Conservation (phyloP, 108 stramenopile species). For the Cyclotella baltica region DNA sequence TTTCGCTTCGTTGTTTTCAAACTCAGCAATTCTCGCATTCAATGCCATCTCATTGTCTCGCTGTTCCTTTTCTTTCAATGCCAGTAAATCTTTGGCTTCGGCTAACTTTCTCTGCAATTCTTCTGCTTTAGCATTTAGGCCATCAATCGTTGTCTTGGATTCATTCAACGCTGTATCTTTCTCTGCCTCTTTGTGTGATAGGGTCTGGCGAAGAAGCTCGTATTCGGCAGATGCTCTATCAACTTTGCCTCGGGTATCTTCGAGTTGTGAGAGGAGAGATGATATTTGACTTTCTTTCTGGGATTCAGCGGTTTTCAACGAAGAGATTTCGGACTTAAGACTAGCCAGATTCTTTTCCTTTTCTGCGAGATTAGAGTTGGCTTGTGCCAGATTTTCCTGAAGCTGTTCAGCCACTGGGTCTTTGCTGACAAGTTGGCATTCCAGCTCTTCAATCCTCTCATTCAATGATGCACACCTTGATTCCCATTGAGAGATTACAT, state of each 20-base stretch:
- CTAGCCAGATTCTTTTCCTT: conserved; percentile 4
- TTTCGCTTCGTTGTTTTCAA: not conserved
- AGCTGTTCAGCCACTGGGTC: conserved; percentile 12
- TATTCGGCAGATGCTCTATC: conserved; percentile 23
- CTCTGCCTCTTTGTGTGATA: conserved; percentile 21
- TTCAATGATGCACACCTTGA: conserved; percentile 55
- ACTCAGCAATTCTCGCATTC: conserved; percentile 17
- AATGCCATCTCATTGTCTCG: conserved; percentile 8
- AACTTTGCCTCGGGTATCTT: conserved; percentile 7
- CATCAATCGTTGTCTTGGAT: conserved; percentile 1
- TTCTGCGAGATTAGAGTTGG: conserved; percentile 2
- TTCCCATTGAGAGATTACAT: conserved; percentile 75
- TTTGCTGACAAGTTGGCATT: conserved; percentile 25
- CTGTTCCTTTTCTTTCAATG: conserved; percentile 22
- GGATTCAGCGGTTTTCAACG: not conserved
- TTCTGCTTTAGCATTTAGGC: conserved; percentile 14
- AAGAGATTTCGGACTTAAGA: conserved; percentile 17
- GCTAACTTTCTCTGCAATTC: not conserved
- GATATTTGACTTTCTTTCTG: conserved; percentile 31
- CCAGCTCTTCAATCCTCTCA: conserved; percentile 41
- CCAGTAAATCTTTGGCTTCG: conserved; percentile 14
- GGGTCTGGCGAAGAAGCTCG: conserved; percentile 24
- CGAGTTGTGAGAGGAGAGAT: conserved; percentile 24
- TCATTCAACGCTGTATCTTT: not conserved
- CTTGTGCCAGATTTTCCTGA: conserved; percentile 2